Evolutionary conservation across 768 basidiomycete species (phyloP).

Genomic region (Suillus discolor): DNA sequence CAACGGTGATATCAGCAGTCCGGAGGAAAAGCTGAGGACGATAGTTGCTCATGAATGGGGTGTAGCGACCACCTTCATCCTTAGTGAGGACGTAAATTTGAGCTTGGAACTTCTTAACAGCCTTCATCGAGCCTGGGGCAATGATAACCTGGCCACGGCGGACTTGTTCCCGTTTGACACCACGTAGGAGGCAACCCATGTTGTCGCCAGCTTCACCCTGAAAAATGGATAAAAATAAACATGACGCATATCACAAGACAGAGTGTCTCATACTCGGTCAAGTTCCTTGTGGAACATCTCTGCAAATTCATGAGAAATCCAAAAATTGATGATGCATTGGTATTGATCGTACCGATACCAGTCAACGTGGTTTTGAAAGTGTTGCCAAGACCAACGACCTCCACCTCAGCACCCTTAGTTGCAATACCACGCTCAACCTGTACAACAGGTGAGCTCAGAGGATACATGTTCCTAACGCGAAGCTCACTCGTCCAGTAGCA

Average conservation of each 20-base stretch:
- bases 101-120: constrained; percentile 93
- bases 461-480: not conserved
- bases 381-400: constrained; percentile 85
- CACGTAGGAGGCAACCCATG: constrained; percentile 97
- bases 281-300: constrained; percentile 99
- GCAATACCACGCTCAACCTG: constrained; percentile 92
- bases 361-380: constrained; percentile 91
- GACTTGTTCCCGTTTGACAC: constrained; percentile 96
- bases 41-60: constrained; percentile 93
- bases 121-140: constrained; percentile 87
- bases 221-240: not conserved
- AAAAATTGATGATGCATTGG: not conserved
- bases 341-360: constrained; percentile 71
- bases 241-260: not conserved
- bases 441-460: constrained; percentile 2
- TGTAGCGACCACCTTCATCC: constrained; percentile 71
- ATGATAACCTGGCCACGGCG: constrained; percentile 91
- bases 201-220: constrained; percentile 98
- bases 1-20: constrained; percentile 90
- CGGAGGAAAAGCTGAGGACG: constrained; percentile 95
- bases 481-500: constrained; percentile 84
- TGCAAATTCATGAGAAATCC: constrained; percentile 28
- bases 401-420: constrained; percentile 90
- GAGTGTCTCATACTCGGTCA: constrained; percentile 64
- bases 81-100: constrained; percentile 71